phyloP scores from a whole-genome alignment of 352 stramenopile genomes.

The Phytophthora tubulina region DNA sequence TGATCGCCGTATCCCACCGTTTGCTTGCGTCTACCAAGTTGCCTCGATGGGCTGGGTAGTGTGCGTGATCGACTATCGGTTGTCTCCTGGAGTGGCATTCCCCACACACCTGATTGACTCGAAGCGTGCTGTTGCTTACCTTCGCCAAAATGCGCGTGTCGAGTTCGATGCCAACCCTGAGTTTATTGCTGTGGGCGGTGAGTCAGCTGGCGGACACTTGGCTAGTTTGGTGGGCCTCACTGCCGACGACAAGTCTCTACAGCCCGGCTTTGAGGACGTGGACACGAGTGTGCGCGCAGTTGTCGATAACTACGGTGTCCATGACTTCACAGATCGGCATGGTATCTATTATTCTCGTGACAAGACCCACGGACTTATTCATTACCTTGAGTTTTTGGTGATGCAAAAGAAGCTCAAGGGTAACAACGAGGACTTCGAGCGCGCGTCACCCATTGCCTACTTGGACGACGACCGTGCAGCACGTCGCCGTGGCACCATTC shows the following conservation, averaged over 20 bases:
- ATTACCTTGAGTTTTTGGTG: constrained; percentile 65
- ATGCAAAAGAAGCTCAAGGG: constrained; percentile 69
- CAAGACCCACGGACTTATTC: constrained; percentile 49
- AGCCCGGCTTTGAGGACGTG: constrained; percentile 68
- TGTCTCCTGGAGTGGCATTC: constrained; percentile 69
- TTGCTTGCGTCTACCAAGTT: constrained; percentile 65
- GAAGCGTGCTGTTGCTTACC: constrained; percentile 69
- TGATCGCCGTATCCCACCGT: constrained; percentile 57
- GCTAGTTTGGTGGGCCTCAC: constrained; percentile 62
- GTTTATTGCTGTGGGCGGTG: constrained; percentile 71
- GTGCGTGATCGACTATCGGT: constrained; percentile 76
- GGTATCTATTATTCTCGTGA: constrained; percentile 64
- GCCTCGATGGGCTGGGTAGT: constrained; percentile 69
- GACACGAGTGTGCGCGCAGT: constrained; percentile 70
- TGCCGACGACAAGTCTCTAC: constrained; percentile 53
- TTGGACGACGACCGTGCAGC: constrained; percentile 41
- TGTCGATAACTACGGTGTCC: constrained; percentile 66
- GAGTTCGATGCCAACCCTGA: constrained; percentile 53
- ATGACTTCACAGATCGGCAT: constrained; percentile 68
- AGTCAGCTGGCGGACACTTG: constrained; percentile 71
- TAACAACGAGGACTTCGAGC: constrained; percentile 57
- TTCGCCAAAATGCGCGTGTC: constrained; percentile 46
- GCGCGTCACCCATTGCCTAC: constrained; percentile 63
- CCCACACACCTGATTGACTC: constrained; percentile 70
- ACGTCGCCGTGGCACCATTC: constrained; percentile 39